These are phyloP conservation scores for Vaccinium darrowii DNA, from an alignment of 148 eudicot species.

Conservation along the genomic window DNA sequence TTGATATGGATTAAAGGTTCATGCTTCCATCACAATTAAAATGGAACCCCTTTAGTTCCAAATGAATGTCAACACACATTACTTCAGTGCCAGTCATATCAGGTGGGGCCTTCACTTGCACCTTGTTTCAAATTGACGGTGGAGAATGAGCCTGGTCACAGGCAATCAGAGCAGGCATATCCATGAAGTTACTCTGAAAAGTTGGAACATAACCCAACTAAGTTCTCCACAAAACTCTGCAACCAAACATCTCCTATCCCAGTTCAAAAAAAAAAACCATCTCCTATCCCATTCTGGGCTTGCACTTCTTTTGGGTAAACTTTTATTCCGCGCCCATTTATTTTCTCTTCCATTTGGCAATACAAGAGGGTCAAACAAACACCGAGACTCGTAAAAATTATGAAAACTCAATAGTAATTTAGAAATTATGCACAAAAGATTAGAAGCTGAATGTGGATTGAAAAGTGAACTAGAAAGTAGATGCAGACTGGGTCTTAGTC, in stretches of 20 bases:
- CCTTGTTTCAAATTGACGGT: conserved; percentile 11
- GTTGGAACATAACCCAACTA: not conserved
- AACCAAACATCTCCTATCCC: conserved; percentile 4
- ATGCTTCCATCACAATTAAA: conserved; percentile 6
- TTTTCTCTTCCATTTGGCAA: not conserved
- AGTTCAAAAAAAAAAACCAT: too few relatives aligned
- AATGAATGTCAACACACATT: conserved; percentile 2
- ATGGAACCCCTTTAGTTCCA: conserved; percentile 15
- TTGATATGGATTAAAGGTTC: not conserved
- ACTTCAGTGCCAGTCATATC: conserved; percentile 15
- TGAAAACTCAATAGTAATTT: not conserved
- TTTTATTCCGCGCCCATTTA: not conserved
- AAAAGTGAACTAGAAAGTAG: not conserved
- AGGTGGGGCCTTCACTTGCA: conserved; percentile 11
- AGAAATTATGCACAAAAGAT: not conserved
- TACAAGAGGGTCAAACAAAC: not conserved
- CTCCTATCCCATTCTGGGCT: not conserved
- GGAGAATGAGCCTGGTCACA: conserved; percentile 7
- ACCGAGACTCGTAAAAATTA: not conserved
- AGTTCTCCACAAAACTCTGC: not conserved
- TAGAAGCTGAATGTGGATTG: not conserved
- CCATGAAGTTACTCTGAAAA: conserved; percentile 3
- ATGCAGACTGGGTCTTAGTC: conserved; percentile 2
- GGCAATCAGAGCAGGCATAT: not conserved
- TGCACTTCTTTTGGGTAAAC: not conserved